These are phyloP conservation scores for Trichosporon sp. DNA, from an alignment of 1,284 basidiomycete species.

Conservation along the genomic window DNA sequence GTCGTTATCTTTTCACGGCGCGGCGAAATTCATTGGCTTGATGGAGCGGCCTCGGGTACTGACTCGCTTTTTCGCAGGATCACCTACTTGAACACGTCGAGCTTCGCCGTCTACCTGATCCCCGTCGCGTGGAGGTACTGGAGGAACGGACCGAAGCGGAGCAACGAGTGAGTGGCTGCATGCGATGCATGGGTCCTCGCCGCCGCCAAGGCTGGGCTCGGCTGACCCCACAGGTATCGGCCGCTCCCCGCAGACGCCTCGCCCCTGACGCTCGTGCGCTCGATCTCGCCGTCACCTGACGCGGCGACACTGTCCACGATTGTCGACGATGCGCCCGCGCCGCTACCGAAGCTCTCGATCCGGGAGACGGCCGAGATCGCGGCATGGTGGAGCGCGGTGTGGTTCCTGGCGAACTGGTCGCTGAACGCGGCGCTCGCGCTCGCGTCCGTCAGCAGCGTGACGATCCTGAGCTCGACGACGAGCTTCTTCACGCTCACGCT, in stretches of 20 bases:
- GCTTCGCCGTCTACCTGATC: slow-evolving; percentile 84
- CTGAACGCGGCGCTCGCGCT: slow-evolving; percentile 74
- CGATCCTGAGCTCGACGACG: slow-evolving; percentile 80
- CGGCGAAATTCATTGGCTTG: not conserved
- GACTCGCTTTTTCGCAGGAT: slow-evolving; percentile 29
- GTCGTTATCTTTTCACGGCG: slow-evolving; percentile 3
- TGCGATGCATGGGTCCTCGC: not conserved
- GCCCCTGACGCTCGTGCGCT: slow-evolving; percentile 15
- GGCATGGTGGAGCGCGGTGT: slow-evolving; percentile 70
- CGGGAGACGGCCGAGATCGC: slow-evolving; percentile 72
- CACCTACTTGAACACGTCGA: slow-evolving; percentile 54
- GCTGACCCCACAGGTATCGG: not conserved
- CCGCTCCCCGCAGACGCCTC: slow-evolving; percentile 4
- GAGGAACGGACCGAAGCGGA: slow-evolving; percentile 6
- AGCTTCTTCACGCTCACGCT: slow-evolving; percentile 91
- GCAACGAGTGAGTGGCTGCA: not conserved
- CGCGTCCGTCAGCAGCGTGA: slow-evolving; percentile 86
- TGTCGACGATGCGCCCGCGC: slow-evolving; percentile 8
- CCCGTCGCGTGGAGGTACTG: slow-evolving; percentile 51
- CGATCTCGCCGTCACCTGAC: slow-evolving; percentile 16
- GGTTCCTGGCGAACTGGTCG: slow-evolving; percentile 89
- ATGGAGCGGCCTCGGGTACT: not conserved
- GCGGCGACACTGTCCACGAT: slow-evolving; percentile 24
- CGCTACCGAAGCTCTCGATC: slow-evolving; percentile 54
- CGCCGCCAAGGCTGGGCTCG: not conserved